Evolutionary conservation across 495 filamentous ascomycete genomes (phyloP), one percentile per base, ranked within the genome.

Genomic region (Saxophila tyrrhenica): DNA sequence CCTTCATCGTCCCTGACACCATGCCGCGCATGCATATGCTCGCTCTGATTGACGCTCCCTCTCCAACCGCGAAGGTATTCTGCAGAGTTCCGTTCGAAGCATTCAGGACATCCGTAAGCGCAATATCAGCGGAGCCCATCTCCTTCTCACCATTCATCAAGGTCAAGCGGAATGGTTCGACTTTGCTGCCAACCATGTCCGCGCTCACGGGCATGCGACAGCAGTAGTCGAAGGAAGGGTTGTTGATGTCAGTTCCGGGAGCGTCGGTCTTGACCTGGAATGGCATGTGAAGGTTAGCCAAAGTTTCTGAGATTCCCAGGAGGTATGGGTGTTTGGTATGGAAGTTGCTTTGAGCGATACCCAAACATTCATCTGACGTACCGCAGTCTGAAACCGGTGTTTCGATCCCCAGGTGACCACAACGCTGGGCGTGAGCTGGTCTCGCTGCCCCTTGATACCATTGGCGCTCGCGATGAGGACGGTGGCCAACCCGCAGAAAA

Each of bases 351-450:
- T n/a, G n/a, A n/a, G n/a, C n/a, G n/a, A n/a, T n/a, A n/a, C n/a
- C n/a, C n/a, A n/a, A n/a, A n/a, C n/a, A n/a, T n/a, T n/a, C n/a
- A n/a, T n/a, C n/a, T n/a, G n/a, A n/a, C n/a, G n/a, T 35, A 35
- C 29, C 7, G 29, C 29, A 13, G 29, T 35, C 13, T 35, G 29
- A 13, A 35, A 35, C 7, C 29, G 29, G 13, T 35, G 29, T 13
- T 35, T 35, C 29, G 29, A 35, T 7, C 69, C 69, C 68, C 65
- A 72, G 22, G 59, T 57, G 17, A 74, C 63, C 55, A 61, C 63
- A 19, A 74, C 69, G 60, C 67, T 72, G 39, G 71, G 71, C 47
- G 68, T 70, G 9, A 72, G 52, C 48, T 66, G 59, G 38, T 70
- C 47, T 22, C 68, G 63, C 39, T 54, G 38, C 11, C 71, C 71